A percentile compares a stretch with the other conserved stretches of the same genome.
Conservation (phyloP, 2,329 filamentous ascomycete genomes). For the Ceratocystis lukuohia region DNA sequence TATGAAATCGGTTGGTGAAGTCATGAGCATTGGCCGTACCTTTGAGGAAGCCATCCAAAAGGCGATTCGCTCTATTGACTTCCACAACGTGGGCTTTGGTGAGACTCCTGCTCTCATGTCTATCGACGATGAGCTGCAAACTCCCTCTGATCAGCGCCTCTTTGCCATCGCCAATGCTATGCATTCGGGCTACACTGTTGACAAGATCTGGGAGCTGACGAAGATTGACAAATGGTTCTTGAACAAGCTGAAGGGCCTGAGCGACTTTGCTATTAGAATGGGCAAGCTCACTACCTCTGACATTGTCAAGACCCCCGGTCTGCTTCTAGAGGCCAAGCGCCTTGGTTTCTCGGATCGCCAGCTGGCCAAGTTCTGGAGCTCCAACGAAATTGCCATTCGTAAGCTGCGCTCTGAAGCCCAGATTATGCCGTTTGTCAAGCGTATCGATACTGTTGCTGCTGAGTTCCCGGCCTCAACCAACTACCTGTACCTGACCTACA, state of each 20-base stretch:
- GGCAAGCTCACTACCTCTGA: constrained; percentile 50
- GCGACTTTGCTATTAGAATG: constrained; percentile 75
- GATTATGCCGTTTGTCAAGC: constrained; percentile 83
- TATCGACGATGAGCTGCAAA: constrained; percentile 91
- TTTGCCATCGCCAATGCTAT: constrained; percentile 98
- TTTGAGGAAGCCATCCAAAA: constrained; percentile 99
- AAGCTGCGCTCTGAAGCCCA: constrained; percentile 71
- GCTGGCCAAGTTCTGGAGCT: constrained; percentile 84
- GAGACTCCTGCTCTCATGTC: constrained; percentile 80
- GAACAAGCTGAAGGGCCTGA: constrained; percentile 77
- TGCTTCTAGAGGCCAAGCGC: constrained; percentile 76
- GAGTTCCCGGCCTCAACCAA: constrained; percentile 93
- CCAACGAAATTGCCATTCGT: constrained; percentile 83
- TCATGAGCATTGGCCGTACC: constrained; percentile 93
- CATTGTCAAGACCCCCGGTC: constrained; percentile 45
- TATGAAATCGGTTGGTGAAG: constrained; percentile 99
- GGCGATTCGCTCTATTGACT: constrained; percentile 88
- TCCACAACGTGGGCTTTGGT: constrained; percentile 88
- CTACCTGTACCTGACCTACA: constrained; percentile 94
- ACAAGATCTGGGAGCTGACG: constrained; percentile 97
- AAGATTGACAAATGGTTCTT: constrained; percentile 99
- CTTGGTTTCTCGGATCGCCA: constrained; percentile 91
- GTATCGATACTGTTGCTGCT: constrained; percentile 95
- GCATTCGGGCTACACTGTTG: constrained; percentile 81
- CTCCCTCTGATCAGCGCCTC: constrained; percentile 89